Percentiles rank a stretch among this genome's conserved stretches.
These are phyloP conservation scores for Groenewaldozyma auringiensis DNA, from an alignment of 1,139 yeast species.

Conservation along the genomic window DNA sequence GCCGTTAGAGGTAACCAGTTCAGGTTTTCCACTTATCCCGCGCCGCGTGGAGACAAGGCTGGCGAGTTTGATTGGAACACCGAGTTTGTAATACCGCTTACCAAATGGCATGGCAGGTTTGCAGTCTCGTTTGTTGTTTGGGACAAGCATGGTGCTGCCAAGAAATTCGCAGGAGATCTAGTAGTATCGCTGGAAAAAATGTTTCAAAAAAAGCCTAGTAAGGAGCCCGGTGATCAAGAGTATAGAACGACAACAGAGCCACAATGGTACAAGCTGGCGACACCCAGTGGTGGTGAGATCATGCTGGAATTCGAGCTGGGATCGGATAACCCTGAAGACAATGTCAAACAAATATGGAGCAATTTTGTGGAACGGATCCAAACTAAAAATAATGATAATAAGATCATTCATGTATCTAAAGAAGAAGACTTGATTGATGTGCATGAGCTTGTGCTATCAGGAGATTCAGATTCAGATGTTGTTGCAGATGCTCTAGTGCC, in stretches of 20 bases:
- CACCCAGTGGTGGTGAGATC: slow-evolving; percentile 43
- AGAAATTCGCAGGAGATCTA: slow-evolving; percentile 51
- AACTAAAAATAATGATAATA: slow-evolving; percentile 6
- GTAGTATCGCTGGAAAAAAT: slow-evolving; percentile 41
- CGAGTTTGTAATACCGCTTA: slow-evolving; percentile 24
- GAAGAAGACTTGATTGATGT: slow-evolving; percentile 7
- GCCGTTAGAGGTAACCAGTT: slow-evolving; percentile 25
- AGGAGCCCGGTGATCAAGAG: slow-evolving; percentile 32
- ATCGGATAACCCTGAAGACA: slow-evolving; percentile 8
- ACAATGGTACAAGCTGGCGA: slow-evolving; percentile 2
- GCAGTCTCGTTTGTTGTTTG: slow-evolving; percentile 32
- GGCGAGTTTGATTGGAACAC: slow-evolving; percentile 33
- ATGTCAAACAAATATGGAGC: slow-evolving; percentile 15
- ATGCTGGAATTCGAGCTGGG: slow-evolving; percentile 40
- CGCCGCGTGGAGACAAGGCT: slow-evolving; percentile 19
- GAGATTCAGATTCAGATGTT: neutral
- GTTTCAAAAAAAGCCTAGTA: slow-evolving; percentile 22
- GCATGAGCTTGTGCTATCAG: neutral
- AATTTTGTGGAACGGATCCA: slow-evolving; percentile 9
- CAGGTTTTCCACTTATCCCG: slow-evolving; percentile 29
- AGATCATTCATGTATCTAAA: slow-evolving; percentile 9
- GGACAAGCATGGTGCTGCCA: slow-evolving; percentile 27
- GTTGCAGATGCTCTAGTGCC: neutral
- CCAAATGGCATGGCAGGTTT: slow-evolving; percentile 17
- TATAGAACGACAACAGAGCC: neutral